These are phyloP conservation scores for Vaccinium corymbosum DNA, from an alignment of 148 eudicot genomes.

Conservation along the genomic window DNA sequence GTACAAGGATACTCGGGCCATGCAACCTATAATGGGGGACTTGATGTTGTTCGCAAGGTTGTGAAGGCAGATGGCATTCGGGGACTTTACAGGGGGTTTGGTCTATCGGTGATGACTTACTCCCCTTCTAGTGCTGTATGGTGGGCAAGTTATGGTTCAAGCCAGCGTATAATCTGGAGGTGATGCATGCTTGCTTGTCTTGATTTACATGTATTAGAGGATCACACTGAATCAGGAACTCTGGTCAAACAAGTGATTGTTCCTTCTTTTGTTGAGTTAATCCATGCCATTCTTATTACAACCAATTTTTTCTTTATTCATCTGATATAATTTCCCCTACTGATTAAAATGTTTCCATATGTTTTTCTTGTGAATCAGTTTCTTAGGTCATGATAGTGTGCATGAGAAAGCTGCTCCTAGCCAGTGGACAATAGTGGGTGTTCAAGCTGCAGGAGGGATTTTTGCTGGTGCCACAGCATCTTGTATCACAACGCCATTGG, in stretches of 20 bases:
- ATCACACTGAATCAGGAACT: background rate
- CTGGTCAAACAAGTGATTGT: background rate
- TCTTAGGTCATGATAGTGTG: constrained; percentile 55
- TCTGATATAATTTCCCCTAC: background rate
- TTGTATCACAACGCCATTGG: constrained; percentile 89
- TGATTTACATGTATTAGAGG: constrained; percentile 2
- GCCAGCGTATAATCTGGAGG: constrained; percentile 97
- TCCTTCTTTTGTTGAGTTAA: background rate
- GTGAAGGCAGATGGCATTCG: constrained; percentile 77
- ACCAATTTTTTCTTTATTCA: background rate
- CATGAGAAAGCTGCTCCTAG: constrained; percentile 47
- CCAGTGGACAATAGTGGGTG: constrained; percentile 47
- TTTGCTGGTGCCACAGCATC: constrained; percentile 91
- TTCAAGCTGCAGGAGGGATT: constrained; percentile 95
- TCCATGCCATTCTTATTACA: background rate
- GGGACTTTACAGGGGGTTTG: constrained; percentile 95
- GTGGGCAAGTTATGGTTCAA: constrained; percentile 99
- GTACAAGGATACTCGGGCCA: constrained; percentile 99
- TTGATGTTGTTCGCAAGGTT: constrained; percentile 87
- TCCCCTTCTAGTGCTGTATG: constrained; percentile 98
- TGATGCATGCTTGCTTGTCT: constrained; percentile 21
- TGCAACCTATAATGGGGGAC: constrained; percentile 81
- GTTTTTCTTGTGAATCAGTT: constrained; percentile 32
- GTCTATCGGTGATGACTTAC: constrained; percentile 86
- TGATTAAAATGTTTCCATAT: background rate